phyloP scores from a whole-genome alignment of 2,329 filamentous ascomycete species.

The Microsporum canis region DNA sequence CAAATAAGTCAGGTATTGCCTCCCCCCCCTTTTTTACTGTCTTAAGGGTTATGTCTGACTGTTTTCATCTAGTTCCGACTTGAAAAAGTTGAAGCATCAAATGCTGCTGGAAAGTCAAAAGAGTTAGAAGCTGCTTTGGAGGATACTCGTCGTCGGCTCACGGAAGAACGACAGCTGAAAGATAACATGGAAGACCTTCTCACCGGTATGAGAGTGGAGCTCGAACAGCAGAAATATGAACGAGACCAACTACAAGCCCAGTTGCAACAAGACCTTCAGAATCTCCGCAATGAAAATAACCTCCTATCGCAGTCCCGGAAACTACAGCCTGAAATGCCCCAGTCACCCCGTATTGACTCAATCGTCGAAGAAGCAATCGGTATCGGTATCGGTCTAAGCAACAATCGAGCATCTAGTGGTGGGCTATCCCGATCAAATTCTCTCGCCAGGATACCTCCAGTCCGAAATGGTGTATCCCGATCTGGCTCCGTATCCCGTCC shows the following conservation, averaged over 20 bases:
- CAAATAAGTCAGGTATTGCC: conserved; percentile 54
- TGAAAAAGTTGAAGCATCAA: conserved; percentile 43
- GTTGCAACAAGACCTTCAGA: conserved; percentile 74
- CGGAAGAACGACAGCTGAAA: conserved; percentile 76
- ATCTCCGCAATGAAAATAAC: conserved; percentile 43
- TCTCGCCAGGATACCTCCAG: conserved; percentile 45
- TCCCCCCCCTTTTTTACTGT: not conserved
- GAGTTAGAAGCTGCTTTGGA: conserved; percentile 74
- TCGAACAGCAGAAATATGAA: conserved; percentile 73
- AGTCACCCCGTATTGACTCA: conserved; percentile 44
- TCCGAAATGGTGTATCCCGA: conserved; percentile 29
- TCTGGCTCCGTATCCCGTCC: conserved; percentile 49
- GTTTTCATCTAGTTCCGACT: conserved; percentile 33
- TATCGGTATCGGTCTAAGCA: conserved; percentile 2
- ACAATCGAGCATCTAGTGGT: conserved; percentile 30
- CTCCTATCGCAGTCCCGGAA: conserved; percentile 32
- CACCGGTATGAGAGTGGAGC: conserved; percentile 67
- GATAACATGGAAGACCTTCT: conserved; percentile 90
- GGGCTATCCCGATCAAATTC: conserved; percentile 57
- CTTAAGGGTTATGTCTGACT: conserved; percentile 13
- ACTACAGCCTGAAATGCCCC: conserved; percentile 33
- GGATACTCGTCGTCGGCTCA: conserved; percentile 67
- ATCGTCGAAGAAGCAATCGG: conserved; percentile 49
- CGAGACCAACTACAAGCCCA: conserved; percentile 66
- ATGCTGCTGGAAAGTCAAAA: conserved; percentile 48